A percentile compares a stretch with the other conserved stretches of the same genome.
phyloP scores from a whole-genome alignment of 805 yeast genomes.

The Cyberlindnera suaveolens region DNA sequence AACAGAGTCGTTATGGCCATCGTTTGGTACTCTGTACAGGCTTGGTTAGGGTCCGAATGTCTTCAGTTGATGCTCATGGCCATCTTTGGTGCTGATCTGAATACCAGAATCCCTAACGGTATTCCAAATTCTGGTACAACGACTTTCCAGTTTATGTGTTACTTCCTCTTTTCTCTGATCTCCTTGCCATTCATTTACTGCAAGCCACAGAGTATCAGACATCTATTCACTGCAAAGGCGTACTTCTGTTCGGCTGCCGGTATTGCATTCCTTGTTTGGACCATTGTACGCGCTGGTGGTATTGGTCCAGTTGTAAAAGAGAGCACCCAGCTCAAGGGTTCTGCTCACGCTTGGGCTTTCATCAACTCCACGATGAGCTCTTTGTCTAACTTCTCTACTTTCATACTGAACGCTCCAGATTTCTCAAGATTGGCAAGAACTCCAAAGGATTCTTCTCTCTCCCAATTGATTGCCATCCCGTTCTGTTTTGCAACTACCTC shows the following conservation, averaged over 20 bases:
- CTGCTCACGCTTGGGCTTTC: conserved; percentile 77
- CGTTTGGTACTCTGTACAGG: conserved; percentile 86
- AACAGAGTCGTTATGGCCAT: conserved; percentile 85
- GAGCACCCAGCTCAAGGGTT: conserved; percentile 44
- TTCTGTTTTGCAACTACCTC: conserved; percentile 74
- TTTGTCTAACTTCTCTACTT: conserved; percentile 82
- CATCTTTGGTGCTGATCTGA: conserved; percentile 64
- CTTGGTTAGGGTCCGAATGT: conserved; percentile 81
- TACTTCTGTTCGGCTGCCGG: conserved; percentile 78
- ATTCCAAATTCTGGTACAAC: conserved; percentile 57
- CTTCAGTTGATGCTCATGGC: conserved; percentile 70
- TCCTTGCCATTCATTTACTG: conserved; percentile 78
- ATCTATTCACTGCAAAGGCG: conserved; percentile 79
- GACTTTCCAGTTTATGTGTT: conserved; percentile 65
- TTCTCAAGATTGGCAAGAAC: conserved; percentile 76
- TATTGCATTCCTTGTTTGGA: conserved; percentile 77
- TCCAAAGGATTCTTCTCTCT: conserved; percentile 41
- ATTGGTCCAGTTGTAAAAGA: conserved; percentile 67
- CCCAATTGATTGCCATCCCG: conserved; percentile 67
- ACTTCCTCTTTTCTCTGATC: conserved; percentile 76
- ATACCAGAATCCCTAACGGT: conserved; percentile 56
- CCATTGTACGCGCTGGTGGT: conserved; percentile 73
- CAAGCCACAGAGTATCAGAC: conserved; percentile 77
- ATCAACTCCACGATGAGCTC: conserved; percentile 73
- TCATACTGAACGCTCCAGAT: conserved; percentile 84